Percentiles rank a stretch among this genome's conserved stretches.
Conservation (phyloP, 73 alveolate species). For the Loxodes magnus region DNA sequence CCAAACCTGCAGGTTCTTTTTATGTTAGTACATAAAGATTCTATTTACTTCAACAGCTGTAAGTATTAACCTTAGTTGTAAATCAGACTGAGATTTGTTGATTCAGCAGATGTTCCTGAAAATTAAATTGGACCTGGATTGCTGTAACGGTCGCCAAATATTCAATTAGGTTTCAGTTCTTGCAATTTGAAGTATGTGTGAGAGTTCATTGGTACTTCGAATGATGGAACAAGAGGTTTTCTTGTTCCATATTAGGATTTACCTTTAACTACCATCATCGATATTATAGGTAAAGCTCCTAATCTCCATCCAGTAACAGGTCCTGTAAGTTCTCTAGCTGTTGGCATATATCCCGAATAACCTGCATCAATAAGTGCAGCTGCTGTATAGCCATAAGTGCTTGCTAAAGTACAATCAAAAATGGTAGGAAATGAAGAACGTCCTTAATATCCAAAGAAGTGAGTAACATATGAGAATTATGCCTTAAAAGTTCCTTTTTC, state of each 20-base stretch:
- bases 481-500: conserved; percentile 63
- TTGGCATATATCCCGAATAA: conserved; percentile 35
- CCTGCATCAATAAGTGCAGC: conserved; percentile 41
- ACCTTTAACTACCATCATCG: conserved; percentile 16
- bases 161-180: conserved; percentile 35
- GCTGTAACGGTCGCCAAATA: conserved; percentile 40
- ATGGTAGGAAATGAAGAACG: conserved; percentile 82
- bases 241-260: conserved; percentile 31
- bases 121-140: conserved; percentile 79
- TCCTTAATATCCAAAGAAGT: conserved; percentile 97
- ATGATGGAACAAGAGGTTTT: conserved; percentile 41
- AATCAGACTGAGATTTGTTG: conserved; percentile 14
- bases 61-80: conserved; percentile 15
- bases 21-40: neutral
- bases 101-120: conserved; percentile 15
- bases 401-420: conserved; percentile 72
- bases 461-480: conserved; percentile 86
- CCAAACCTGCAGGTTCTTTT: conserved; percentile 11
- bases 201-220: conserved; percentile 52
- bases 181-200: conserved; percentile 8
- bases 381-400: conserved; percentile 85
- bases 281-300: conserved; percentile 40
- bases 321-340: conserved; percentile 28
- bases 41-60: conserved; percentile 15
- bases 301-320: conserved; percentile 34